Evolutionary conservation across 2,329 filamentous ascomycete species (phyloP).

Genomic region (Scolecobasidium constrictum): DNA sequence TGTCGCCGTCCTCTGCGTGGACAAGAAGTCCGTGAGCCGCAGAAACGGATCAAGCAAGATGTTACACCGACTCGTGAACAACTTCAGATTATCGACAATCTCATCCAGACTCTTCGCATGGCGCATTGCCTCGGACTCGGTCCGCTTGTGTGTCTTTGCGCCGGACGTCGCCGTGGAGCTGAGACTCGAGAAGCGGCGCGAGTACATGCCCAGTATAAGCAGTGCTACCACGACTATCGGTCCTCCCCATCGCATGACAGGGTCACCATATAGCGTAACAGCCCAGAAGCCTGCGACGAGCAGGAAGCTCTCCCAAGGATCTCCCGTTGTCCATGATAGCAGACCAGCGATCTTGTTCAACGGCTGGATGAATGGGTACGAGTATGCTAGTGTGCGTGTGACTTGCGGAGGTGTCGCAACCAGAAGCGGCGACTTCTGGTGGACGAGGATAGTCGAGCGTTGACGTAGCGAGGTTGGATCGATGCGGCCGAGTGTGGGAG

Average conservation of each 20-base stretch:
- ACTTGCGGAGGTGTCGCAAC: slow-evolving; percentile 91
- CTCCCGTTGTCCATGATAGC: slow-evolving; percentile 85
- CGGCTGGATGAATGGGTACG: slow-evolving; percentile 84
- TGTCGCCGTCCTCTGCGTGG: slow-evolving; percentile 79
- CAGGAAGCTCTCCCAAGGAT: slow-evolving; percentile 95
- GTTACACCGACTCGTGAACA: slow-evolving; percentile 86
- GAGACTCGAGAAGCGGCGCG: slow-evolving; percentile 75
- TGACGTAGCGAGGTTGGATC: slow-evolving; percentile 52
- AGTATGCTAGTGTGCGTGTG: slow-evolving; percentile 87
- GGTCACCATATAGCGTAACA: slow-evolving; percentile 73
- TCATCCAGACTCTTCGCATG: slow-evolving; percentile 94
- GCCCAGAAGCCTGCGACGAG: slow-evolving; percentile 80
- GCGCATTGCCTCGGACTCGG: slow-evolving; percentile 50
- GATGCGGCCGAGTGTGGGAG: slow-evolving; percentile 49
- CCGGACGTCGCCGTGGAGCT: slow-evolving; percentile 73
- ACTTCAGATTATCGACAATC: slow-evolving; percentile 86
- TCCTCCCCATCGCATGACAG: slow-evolving; percentile 68
- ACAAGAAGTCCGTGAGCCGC: slow-evolving; percentile 84
- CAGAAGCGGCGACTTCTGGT: slow-evolving; percentile 89
- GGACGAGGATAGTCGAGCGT: slow-evolving; percentile 83
- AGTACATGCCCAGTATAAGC: slow-evolving; percentile 87
- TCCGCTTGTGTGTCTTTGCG: slow-evolving; percentile 44
- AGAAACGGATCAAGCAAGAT: slow-evolving; percentile 82
- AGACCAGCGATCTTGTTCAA: slow-evolving; percentile 78
- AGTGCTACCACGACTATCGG: slow-evolving; percentile 70